phyloP scores from a whole-genome alignment of 257 asterid species.

The Solanum sitiens region DNA sequence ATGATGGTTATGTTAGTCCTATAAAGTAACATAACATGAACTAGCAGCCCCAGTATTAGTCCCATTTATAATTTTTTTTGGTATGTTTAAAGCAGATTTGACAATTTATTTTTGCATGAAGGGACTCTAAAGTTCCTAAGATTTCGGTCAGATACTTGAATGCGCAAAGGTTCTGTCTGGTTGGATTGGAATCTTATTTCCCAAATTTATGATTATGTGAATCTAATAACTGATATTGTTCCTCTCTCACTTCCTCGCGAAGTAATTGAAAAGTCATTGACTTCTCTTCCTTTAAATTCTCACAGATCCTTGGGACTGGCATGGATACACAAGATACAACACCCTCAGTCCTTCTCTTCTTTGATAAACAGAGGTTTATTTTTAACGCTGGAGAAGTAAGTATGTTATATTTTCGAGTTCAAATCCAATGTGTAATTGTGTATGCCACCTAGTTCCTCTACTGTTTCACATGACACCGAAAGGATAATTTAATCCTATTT shows the following conservation, averaged over 20 bases:
- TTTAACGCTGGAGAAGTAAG: constrained; percentile 99
- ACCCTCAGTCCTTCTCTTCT: constrained; percentile 85
- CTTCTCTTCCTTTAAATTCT: neutral
- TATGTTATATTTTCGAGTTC: neutral
- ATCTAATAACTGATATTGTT: neutral
- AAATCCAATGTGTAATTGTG: neutral
- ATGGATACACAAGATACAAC: constrained; percentile 99
- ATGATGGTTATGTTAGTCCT: neutral
- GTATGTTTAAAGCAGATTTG: neutral
- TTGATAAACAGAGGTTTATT: constrained; percentile 92
- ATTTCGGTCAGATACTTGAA: neutral
- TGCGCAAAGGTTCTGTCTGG: neutral
- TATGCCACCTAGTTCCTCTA: neutral
- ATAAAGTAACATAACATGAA: neutral
- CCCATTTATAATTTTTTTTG: neutral
- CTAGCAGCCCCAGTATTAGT: neutral
- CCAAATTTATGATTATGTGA: neutral
- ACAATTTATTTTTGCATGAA: neutral
- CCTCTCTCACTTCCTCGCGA: neutral
- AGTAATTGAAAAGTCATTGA: neutral
- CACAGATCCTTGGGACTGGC: constrained; percentile 97
- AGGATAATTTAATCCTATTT: neutral
- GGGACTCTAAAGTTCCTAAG: neutral
- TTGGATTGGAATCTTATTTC: neutral
- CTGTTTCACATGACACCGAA: neutral